Base-by-base conservation (phyloP, 495 filamentous ascomycete genomes). In the Xylaria acuta region DNA sequence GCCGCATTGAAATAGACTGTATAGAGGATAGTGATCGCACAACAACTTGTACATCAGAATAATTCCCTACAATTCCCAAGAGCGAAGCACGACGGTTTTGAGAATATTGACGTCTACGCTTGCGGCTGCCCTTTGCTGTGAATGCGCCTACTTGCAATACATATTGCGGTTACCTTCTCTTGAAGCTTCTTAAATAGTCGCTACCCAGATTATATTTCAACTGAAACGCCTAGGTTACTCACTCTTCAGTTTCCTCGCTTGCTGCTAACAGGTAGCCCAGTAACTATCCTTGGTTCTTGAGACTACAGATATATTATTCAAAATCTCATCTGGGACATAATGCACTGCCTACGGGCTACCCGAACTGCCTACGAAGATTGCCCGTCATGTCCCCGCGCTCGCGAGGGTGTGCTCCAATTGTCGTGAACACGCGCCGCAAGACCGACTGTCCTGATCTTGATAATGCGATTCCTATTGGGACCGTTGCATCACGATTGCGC, bases 1-100 rank as follows among this genome's bases (percentile, higher is more conserved):
- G 86, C 88, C 74, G 87, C 87, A 75, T 85, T 94, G 76, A 94
- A 93, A 87, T 93, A 90, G 83, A 85, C 71, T 70, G 73, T 69
- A 49, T 45, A 74, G 70, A 71, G 70, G 51, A 72, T 72, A 69
- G 62, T 69, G 62, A 54, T 38, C 58, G 60, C 71, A 65, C 43
- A 67, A 25, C 72, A 76, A 76, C 74, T 70, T 77, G 76, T 78
- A 78, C 73, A 79, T 78, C 76, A 77, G 65, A 22, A 77, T 68
- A 75, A 74, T 66, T 78, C 72, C 69, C 75, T 76, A 45, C 67
- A 71, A 70, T 43, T 36, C 40, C 38, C 41, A 27, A 27, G 62
- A 71, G 49, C 72, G 32, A 67, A 51, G 54, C 51, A 34, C 64
- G 70, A 68, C 70, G 64, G 71, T 71, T 76, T 78, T 67, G 76